phyloP scores from a whole-genome alignment of 2,329 filamentous ascomycete species.

The Neophaeococcomyces aloes region DNA sequence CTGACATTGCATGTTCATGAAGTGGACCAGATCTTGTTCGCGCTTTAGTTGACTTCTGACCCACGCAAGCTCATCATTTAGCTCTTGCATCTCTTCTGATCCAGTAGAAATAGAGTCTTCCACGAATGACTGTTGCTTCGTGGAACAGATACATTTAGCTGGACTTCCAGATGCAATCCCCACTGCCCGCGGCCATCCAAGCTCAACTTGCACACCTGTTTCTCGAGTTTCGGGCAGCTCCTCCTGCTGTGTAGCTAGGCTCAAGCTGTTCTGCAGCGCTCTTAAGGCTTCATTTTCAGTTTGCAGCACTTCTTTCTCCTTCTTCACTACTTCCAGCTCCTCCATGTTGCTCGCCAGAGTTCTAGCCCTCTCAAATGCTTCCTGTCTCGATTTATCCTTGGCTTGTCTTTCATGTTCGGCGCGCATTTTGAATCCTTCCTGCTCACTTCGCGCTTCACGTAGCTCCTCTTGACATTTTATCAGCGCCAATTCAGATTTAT shows the following conservation, averaged over 20 bases:
- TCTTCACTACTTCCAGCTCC: conserved; percentile 33
- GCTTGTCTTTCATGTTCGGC: conserved; percentile 39
- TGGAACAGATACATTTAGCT: neutral
- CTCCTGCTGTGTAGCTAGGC: neutral
- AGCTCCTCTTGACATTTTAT: conserved; percentile 46
- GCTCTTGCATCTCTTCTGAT: conserved; percentile 32
- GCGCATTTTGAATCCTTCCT: conserved; percentile 44
- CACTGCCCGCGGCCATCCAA: neutral
- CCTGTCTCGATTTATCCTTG: conserved; percentile 37
- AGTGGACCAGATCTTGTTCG: conserved; percentile 45
- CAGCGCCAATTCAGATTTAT: conserved; percentile 44
- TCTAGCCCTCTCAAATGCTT: conserved; percentile 39
- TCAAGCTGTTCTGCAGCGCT: conserved; percentile 1
- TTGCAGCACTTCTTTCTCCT: conserved; percentile 24
- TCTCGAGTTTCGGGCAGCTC: neutral
- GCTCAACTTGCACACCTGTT: conserved; percentile 3
- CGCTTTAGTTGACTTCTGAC: conserved; percentile 33
- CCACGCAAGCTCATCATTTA: conserved; percentile 40
- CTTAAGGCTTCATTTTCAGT: conserved; percentile 9
- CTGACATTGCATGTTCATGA: conserved; percentile 41
- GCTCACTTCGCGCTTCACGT: conserved; percentile 32
- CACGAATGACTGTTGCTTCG: neutral
- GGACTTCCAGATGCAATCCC: neutral
- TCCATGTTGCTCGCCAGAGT: conserved; percentile 35
- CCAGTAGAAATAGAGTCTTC: neutral